phyloP scores from a whole-genome alignment of 2,329 filamentous ascomycete species.

The Plectosphaerella cucumerina region DNA sequence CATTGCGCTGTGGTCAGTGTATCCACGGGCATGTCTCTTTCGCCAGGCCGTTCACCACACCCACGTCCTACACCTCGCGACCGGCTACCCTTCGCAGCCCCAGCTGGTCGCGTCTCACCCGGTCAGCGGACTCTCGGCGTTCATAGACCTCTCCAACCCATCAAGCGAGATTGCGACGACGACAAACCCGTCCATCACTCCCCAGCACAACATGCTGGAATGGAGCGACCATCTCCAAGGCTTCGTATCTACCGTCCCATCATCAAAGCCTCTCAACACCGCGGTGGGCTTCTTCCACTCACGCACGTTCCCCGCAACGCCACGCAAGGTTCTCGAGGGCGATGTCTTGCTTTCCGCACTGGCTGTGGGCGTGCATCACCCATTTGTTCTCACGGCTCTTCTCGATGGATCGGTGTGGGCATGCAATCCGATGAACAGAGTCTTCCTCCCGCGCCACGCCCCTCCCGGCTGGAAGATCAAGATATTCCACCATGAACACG shows the following conservation, averaged over 20 bases:
- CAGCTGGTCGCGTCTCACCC: slow-evolving; percentile 52
- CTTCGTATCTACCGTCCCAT: slow-evolving; percentile 49
- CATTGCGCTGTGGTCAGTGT: slow-evolving; percentile 52
- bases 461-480: slow-evolving; percentile 34
- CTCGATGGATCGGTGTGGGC: slow-evolving; percentile 50
- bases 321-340: slow-evolving; percentile 46
- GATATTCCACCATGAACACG: slow-evolving; percentile 52
- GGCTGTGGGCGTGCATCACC: slow-evolving; percentile 45
- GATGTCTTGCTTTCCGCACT: slow-evolving; percentile 48
- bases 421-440: slow-evolving; percentile 38
- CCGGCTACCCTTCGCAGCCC: slow-evolving; percentile 52
- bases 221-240: slow-evolving; percentile 54
- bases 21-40: slow-evolving; percentile 42
- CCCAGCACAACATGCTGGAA: slow-evolving; percentile 48
- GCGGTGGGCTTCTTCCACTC: slow-evolving; percentile 47
- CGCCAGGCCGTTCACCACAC: slow-evolving; percentile 51
- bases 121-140: slow-evolving; percentile 46
- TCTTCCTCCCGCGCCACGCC: slow-evolving; percentile 33
- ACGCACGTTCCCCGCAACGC: slow-evolving; percentile 46
- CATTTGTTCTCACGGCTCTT: slow-evolving; percentile 48
- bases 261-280: slow-evolving; percentile 47
- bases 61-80: slow-evolving; percentile 49
- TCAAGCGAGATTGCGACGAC: slow-evolving; percentile 50
- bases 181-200: slow-evolving; percentile 43
- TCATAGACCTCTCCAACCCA: slow-evolving; percentile 50